These are phyloP conservation scores for Lupinus albus DNA, from an alignment of 306 rosid genomes.

Conservation along the genomic window DNA sequence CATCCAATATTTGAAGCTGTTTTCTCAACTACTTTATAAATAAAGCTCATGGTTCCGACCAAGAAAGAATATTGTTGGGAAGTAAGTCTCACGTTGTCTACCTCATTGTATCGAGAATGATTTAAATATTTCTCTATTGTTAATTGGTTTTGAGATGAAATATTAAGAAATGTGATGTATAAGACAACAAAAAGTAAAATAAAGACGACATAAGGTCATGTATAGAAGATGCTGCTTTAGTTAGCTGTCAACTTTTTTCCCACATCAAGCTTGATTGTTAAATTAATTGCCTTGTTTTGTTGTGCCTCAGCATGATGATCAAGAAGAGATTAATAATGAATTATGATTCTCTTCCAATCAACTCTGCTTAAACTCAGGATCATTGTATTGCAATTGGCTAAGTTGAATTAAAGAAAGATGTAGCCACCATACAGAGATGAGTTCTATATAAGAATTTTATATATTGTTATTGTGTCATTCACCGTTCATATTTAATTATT, in stretches of 20 bases:
- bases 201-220: slow-evolving; percentile 45
- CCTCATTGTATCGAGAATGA: no score
- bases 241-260: slow-evolving; percentile 54
- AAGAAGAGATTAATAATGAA: slow-evolving; percentile 27
- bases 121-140: no score
- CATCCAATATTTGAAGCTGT: slow-evolving; percentile 30
- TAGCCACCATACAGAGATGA: background rate
- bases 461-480: no score
- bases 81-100: no score
- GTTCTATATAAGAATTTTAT: no score
- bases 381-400: slow-evolving; percentile 35
- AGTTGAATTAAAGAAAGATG: slow-evolving; percentile 33
- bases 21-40: slow-evolving; percentile 40
- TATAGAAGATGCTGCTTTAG: slow-evolving; percentile 40
- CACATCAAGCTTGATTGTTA: slow-evolving; percentile 37
- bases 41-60: slow-evolving; percentile 51
- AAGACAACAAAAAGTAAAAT: slow-evolving; percentile 45
- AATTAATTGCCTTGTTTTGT: slow-evolving; percentile 38
- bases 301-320: slow-evolving; percentile 24
- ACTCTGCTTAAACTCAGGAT: slow-evolving; percentile 37
- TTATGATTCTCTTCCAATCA: slow-evolving; percentile 36
- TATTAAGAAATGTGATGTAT: slow-evolving; percentile 44
- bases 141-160: no score
- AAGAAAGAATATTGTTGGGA: no score
- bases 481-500: no score